Percentiles rank a stretch among this genome's conserved stretches.
phyloP scores from a whole-genome alignment of 345 rosid genomes.

The Balakata baccata region DNA sequence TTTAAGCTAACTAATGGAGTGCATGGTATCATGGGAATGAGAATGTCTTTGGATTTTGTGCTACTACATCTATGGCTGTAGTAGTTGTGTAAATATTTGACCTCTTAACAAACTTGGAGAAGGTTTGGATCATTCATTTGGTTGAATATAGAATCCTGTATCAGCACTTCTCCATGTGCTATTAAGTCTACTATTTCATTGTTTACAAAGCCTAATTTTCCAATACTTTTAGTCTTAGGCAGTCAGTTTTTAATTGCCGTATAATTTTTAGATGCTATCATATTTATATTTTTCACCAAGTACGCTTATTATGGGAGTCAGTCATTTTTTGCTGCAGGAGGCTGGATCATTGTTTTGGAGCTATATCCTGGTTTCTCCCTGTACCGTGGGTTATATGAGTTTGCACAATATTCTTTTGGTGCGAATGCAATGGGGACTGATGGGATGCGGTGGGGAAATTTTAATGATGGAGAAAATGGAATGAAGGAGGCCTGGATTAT shows the following conservation, averaged over 20 bases:
- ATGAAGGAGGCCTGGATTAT: slow-evolving; percentile 59
- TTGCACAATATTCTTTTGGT: slow-evolving; percentile 47
- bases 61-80: not conserved
- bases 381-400: slow-evolving; percentile 83
- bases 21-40: slow-evolving; percentile 3
- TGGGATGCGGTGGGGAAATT: slow-evolving; percentile 73
- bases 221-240: not conserved
- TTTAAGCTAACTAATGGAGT: not conserved
- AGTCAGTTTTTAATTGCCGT: not conserved
- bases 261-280: not conserved
- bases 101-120: not conserved
- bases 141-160: not conserved
- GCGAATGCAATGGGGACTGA: slow-evolving; percentile 49
- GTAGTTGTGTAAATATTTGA: not conserved
- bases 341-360: slow-evolving; percentile 67
- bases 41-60: not conserved
- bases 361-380: slow-evolving; percentile 81
- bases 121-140: not conserved
- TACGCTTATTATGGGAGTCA: slow-evolving; percentile 1
- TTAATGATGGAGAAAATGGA: slow-evolving; percentile 54
- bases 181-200: not conserved
- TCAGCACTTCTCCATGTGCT: not conserved
- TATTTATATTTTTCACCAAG: slow-evolving; percentile 1
- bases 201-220: slow-evolving; percentile 1
- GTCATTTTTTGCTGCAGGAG: slow-evolving; percentile 43